A percentile compares a stretch with the other conserved stretches of the same genome.
These are phyloP conservation scores for Aspergillus olivimuriae DNA, from an alignment of 495 filamentous ascomycete genomes.

Conservation along the genomic window DNA sequence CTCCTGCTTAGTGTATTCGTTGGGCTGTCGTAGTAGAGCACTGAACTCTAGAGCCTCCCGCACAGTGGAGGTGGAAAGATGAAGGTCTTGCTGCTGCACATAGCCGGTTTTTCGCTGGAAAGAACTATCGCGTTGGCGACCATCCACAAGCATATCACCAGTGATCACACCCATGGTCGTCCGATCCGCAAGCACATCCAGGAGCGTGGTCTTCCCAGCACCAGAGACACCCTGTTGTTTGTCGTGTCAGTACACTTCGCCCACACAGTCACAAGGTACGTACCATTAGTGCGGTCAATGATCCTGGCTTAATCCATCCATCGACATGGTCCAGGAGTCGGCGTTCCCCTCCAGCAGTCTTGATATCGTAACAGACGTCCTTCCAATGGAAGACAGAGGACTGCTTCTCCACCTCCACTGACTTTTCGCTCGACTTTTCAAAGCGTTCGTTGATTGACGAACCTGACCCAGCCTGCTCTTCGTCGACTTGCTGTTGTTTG, in stretches of 20 bases:
- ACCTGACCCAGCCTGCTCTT: constrained; percentile 6
- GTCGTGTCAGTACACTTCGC: no score
- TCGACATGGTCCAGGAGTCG: constrained; percentile 49
- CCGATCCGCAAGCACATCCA: constrained; percentile 48
- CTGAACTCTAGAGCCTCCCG: constrained; percentile 75
- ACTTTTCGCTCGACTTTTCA: constrained; percentile 22
- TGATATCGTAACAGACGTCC: constrained; percentile 58
- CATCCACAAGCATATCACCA: constrained; percentile 47
- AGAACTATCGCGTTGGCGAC: constrained; percentile 50
- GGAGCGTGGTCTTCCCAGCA: constrained; percentile 54
- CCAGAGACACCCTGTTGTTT: constrained; percentile 42
- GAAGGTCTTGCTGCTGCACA: constrained; percentile 89
- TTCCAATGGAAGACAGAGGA: constrained; percentile 61
- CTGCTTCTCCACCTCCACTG: constrained; percentile 31
- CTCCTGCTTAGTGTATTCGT: constrained; percentile 56
- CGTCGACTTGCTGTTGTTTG: constrained; percentile 9
- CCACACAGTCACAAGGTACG: no score
- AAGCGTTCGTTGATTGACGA: constrained; percentile 5
- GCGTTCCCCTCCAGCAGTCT: constrained; percentile 40
- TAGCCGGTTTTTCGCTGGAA: constrained; percentile 92
- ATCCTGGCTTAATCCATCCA: constrained; percentile 60
- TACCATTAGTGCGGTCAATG: constrained; percentile 55
- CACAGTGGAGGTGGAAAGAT: constrained; percentile 74
- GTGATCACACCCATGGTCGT: constrained; percentile 40
- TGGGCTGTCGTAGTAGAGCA: constrained; percentile 76